These are phyloP conservation scores for Podaxis sp. DNA, from an alignment of 768 basidiomycete genomes.

Conservation along the genomic window DNA sequence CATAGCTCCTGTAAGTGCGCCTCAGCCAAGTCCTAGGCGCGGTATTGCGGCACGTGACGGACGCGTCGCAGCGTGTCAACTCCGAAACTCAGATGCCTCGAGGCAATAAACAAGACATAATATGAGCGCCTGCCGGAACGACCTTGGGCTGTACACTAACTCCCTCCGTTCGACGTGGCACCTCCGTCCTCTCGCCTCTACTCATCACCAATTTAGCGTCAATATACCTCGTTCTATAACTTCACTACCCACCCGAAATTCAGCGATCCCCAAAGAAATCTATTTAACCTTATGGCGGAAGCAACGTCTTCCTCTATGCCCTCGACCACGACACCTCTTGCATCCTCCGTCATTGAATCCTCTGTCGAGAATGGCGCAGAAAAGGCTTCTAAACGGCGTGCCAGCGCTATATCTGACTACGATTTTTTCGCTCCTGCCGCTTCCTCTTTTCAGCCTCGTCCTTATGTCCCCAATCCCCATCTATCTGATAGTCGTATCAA, in stretches of 20 bases:
- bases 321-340: constrained; percentile 20
- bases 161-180: constrained; percentile 7
- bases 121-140: constrained; percentile 13
- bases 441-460: constrained; percentile 62
- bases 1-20: too few relatives aligned
- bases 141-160: constrained; percentile 2
- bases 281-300: constrained; percentile 12
- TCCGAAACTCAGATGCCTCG: constrained; percentile 27
- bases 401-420: constrained; percentile 44
- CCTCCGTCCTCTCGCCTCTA: constrained; percentile 9
- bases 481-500: constrained; percentile 24
- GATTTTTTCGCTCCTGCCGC: constrained; percentile 64
- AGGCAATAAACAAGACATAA: constrained; percentile 31
- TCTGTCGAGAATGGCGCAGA: constrained; percentile 24
- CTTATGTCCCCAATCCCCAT: constrained; percentile 47
- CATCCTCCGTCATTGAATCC: constrained; percentile 26
- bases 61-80: constrained; percentile 38
- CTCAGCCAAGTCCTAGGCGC: neutral
- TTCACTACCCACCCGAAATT: neutral
- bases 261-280: constrained; percentile 1
- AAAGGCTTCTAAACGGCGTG: constrained; percentile 42
- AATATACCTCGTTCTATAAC: neutral
- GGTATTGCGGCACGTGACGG: constrained; percentile 29
- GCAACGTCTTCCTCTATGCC: constrained; percentile 12
- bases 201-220: constrained; percentile 6